Evolutionary conservation across 768 basidiomycete species (phyloP).

Genomic region (Leucogyrophana mollusca): DNA sequence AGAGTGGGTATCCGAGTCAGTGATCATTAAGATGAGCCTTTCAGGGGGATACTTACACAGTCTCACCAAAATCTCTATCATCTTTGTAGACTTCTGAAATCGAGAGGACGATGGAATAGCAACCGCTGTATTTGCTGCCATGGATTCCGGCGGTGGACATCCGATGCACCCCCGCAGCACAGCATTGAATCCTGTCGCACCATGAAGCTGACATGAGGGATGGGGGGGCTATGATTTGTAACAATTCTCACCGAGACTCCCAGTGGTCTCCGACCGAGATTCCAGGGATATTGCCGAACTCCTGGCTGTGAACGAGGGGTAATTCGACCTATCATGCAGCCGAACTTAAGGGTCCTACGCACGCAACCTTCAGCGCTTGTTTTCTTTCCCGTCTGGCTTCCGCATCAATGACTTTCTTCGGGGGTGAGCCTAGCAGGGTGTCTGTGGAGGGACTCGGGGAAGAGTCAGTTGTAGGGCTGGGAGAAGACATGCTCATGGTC

Average conservation of each 20-base stretch:
- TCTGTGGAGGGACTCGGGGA: no score
- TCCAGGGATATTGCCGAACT: constrained; percentile 23
- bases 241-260: constrained; percentile 13
- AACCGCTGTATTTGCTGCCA: constrained; percentile 11
- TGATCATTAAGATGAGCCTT: background rate
- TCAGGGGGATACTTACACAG: constrained; percentile 19
- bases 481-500: no score
- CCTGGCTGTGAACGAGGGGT: constrained; percentile 9
- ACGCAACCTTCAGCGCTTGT: no score
- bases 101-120: constrained; percentile 19
- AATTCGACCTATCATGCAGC: background rate
- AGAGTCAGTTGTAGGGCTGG: no score
- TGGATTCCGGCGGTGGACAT: constrained; percentile 12
- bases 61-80: constrained; percentile 22
- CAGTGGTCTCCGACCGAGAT: constrained; percentile 20
- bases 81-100: constrained; percentile 14
- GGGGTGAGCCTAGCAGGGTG: no score
- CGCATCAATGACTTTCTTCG: no score
- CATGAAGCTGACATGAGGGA: no score
- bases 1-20: background rate
- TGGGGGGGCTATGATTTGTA: background rate
- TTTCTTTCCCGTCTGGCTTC: no score
- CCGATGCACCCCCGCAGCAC: constrained; percentile 17
- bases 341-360: no score
- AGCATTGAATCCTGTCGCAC: constrained; percentile 9